Conservation (phyloP, 2,329 filamentous ascomycete genomes). For the Biscogniauxia mediterranea region DNA sequence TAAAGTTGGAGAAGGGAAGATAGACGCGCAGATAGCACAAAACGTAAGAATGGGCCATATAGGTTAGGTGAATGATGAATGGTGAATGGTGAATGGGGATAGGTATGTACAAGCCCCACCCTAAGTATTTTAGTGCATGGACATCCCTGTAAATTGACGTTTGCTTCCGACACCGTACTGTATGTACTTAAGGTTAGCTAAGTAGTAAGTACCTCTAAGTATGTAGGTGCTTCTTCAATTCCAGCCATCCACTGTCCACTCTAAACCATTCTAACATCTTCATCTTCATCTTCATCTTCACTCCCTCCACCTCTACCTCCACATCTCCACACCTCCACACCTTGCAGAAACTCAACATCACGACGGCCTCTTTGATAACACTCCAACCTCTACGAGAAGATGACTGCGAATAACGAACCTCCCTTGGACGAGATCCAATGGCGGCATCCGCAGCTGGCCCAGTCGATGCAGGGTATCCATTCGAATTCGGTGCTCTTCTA, state of each 20-base stretch:
- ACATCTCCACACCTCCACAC: too few species aligned
- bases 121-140: slow-evolving; percentile 1
- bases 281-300: neutral
- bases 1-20: too few species aligned
- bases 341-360: neutral
- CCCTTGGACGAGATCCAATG: slow-evolving; percentile 68
- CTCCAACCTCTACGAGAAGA: slow-evolving; percentile 4
- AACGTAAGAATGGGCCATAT: too few species aligned
- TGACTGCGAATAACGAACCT: slow-evolving; percentile 27
- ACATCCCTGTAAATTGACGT: slow-evolving; percentile 8
- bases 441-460: slow-evolving; percentile 50
- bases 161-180: too few species aligned
- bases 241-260: neutral
- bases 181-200: too few species aligned
- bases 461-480: slow-evolving; percentile 58
- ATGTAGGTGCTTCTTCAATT: neutral
- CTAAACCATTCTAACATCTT: neutral
- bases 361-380: neutral
- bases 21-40: neutral
- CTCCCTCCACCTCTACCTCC: neutral
- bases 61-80: too few species aligned
- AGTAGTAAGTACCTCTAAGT: neutral
- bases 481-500: slow-evolving; percentile 66
- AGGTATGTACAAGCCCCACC: slow-evolving; percentile 1
- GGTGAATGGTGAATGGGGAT: too few species aligned